Evolutionary conservation across 495 filamentous ascomycete species (phyloP), one percentile per base, ranked within the genome.

Genomic region (Margaritispora aquatica): DNA sequence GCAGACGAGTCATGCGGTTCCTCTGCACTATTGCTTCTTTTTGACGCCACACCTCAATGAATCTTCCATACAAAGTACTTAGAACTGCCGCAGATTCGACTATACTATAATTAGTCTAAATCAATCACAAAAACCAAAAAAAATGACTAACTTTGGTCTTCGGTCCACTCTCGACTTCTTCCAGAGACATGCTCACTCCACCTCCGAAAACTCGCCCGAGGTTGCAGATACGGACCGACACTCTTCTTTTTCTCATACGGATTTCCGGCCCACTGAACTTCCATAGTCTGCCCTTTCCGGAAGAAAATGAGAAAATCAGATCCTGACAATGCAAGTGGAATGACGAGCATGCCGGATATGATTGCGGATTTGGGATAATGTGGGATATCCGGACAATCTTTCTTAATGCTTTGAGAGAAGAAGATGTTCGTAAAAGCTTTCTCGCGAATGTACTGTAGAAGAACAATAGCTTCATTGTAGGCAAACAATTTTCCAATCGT

Each of bases 281-380:
- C 85, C 48, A 78, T 84, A 15, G 87, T 60, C 60, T 92, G 88
- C 1, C 89, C 84, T 58, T 82, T 88, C 10, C 92, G 83, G 72
- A 96, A 96, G 67, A 97, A 95, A 0, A 90, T 87, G 38, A 97
- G 93, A 66, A 96, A 96, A 61, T 97, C 92, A 34, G 71, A 70
- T 9, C 90, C 92, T 49, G 81, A 80, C 9, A 81, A 71, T 10
- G 88, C 91, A 0, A 97, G 71, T 0, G 92, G 92, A 0, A 96
- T 89, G 49, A 95, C 82, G 2, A 97, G 73, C 56, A 97, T 64
- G 0, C 92, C 92, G 0, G 90, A 87, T 44, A 97, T 85, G 9
- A 84, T 71, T 22, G 79, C 73, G 61, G 96, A 90, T 0, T 92
- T 92, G 0, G 89, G 89, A 1, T 80, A 71, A 62, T 95, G 96